Percentiles rank a stretch among this genome's conserved stretches.
Conservation (phyloP, 169 alveolate species). For the Cryptosporidium sp. region DNA sequence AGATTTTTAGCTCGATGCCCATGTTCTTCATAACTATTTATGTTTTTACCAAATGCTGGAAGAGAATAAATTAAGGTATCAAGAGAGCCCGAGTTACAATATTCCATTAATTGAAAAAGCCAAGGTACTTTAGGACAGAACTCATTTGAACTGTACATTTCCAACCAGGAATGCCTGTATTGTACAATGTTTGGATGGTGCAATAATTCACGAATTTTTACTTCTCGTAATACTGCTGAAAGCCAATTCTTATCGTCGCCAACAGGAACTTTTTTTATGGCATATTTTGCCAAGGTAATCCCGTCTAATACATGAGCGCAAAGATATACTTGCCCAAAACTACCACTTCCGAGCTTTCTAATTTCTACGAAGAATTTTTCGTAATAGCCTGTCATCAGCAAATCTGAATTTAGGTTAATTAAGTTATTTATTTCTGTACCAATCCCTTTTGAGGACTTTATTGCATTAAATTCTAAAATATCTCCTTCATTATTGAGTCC, state of each 20-base stretch:
- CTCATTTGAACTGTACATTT: conserved; percentile 84
- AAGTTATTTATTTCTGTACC: conserved; percentile 12
- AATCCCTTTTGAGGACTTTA: conserved; percentile 9
- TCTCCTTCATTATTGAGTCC: background rate
- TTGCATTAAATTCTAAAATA: conserved; percentile 16
- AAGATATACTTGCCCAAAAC: conserved; percentile 84
- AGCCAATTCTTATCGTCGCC: conserved; percentile 85
- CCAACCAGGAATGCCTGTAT: conserved; percentile 86
- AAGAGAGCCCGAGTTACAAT: conserved; percentile 85
- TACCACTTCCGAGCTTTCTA: conserved; percentile 84
- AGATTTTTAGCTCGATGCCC: background rate
- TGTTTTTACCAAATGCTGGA: background rate
- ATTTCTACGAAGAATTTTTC: conserved; percentile 82
- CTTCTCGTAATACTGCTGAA: conserved; percentile 82
- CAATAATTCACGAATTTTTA: conserved; percentile 84
- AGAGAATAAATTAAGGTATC: background rate
- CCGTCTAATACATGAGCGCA: conserved; percentile 85
- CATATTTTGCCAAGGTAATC: conserved; percentile 83
- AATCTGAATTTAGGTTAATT: conserved; percentile 75
- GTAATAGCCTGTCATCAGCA: conserved; percentile 86
- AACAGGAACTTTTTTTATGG: conserved; percentile 86
- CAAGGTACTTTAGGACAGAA: conserved; percentile 86
- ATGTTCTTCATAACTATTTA: background rate
- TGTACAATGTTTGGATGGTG: conserved; percentile 84
- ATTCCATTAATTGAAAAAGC: conserved; percentile 88